phyloP scores from a whole-genome alignment of 805 yeast genomes.

The Pichia cephalocereana region DNA sequence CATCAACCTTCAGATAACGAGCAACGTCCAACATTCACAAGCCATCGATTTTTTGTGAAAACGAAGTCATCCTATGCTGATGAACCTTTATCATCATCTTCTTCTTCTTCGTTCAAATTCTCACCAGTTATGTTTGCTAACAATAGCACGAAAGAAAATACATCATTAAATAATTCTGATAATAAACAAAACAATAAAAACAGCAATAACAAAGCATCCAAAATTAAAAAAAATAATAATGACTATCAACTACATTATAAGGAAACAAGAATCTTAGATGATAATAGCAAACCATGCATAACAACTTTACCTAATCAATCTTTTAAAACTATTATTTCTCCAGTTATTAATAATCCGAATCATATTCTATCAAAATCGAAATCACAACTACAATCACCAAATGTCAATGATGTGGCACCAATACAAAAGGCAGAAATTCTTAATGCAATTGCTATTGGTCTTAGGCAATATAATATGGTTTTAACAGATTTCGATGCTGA shows the following conservation, averaged over 20 bases:
- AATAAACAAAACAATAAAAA: no score
- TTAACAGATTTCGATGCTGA: constrained; percentile 13
- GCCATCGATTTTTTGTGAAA: background rate
- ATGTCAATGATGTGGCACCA: background rate
- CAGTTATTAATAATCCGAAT: background rate
- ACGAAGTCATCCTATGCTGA: background rate
- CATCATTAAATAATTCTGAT: no score
- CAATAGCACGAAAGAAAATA: background rate
- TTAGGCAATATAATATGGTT: constrained; percentile 15
- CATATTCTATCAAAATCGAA: no score
- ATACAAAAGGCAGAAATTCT: constrained; percentile 5
- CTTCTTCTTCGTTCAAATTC: background rate
- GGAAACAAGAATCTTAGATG: no score
- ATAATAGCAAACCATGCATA: no score
- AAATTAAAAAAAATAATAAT: no score
- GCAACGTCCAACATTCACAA: background rate
- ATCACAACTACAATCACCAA: background rate
- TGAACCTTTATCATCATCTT: background rate
- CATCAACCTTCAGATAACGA: background rate
- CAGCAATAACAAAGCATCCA: no score
- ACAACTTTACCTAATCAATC: no score
- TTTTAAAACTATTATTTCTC: no score
- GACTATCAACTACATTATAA: no score
- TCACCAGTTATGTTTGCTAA: background rate
- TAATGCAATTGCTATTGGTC: constrained; percentile 16